Percentiles rank a stretch among this genome's conserved stretches.
Evolutionary conservation across 441 rosid genomes (phyloP).

Genomic region (Arabidopsis lyrata): DNA sequence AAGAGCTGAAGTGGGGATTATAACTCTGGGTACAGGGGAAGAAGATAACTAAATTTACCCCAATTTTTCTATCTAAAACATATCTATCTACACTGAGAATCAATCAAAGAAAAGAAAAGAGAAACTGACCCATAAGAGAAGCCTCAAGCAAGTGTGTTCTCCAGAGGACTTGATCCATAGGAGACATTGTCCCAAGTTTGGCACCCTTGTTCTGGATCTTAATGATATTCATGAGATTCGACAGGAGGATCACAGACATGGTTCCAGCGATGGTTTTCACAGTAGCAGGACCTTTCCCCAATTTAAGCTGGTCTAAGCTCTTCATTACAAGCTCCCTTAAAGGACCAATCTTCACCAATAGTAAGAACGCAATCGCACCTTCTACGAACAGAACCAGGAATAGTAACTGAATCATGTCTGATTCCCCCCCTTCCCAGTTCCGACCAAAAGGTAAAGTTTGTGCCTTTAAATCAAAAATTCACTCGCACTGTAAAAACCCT

Average conservation of each 20-base stretch:
- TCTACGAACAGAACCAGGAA: constrained; percentile 78
- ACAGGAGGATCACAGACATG: constrained; percentile 76
- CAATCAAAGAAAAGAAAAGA: background rate
- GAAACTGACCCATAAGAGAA: constrained; percentile 76
- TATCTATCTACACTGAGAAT: background rate
- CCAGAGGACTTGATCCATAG: constrained; percentile 98
- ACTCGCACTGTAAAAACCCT: constrained; percentile 8
- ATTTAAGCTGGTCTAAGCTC: constrained; percentile 79
- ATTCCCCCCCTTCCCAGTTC: constrained; percentile 12
- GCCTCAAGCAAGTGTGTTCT: constrained; percentile 96
- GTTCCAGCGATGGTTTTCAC: constrained; percentile 86
- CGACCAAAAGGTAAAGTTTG: constrained; percentile 20
- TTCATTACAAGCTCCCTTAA: constrained; percentile 84
- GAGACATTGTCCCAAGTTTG: constrained; percentile 94
- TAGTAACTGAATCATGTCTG: constrained; percentile 78
- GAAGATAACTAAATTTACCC: background rate
- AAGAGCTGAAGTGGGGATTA: too few relatives aligned
- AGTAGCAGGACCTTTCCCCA: constrained; percentile 84
- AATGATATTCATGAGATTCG: constrained; percentile 77
- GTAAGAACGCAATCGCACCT: constrained; percentile 66
- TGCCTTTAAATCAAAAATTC: constrained; percentile 10
- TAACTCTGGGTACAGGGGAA: too few relatives aligned
- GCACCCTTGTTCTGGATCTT: constrained; percentile 96
- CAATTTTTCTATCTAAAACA: background rate
- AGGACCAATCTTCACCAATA: constrained; percentile 82